These are phyloP conservation scores for Verticillium klebahnii DNA, from an alignment of 2,329 filamentous ascomycete genomes.

Conservation along the genomic window DNA sequence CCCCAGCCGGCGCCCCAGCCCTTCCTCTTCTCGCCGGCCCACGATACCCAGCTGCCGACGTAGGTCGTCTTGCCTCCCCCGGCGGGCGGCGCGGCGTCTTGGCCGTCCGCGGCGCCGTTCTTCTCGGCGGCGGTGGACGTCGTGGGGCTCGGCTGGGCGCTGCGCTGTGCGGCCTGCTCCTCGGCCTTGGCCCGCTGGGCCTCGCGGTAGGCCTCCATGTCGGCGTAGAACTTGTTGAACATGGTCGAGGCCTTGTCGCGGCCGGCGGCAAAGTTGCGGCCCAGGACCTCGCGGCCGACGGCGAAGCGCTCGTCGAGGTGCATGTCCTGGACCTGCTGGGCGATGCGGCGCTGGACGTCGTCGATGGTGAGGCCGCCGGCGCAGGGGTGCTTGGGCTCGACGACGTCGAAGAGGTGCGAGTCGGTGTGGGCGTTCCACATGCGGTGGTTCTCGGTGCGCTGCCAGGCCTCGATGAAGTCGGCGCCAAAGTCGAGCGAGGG, in stretches of 20 bases:
- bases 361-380: conserved; percentile 90
- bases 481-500: conserved; percentile 77
- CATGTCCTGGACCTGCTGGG: conserved; percentile 88
- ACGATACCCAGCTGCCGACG: conserved; percentile 64
- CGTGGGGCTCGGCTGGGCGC: conserved; percentile 13
- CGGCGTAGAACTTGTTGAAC: conserved; percentile 84
- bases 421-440: conserved; percentile 82
- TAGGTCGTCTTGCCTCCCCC: conserved; percentile 50
- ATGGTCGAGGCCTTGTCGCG: conserved; percentile 83
- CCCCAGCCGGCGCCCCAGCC: conserved; percentile 39
- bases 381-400: conserved; percentile 88
- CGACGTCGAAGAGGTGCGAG: conserved; percentile 87
- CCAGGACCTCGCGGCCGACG: conserved; percentile 76
- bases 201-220: conserved; percentile 66
- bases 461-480: conserved; percentile 87
- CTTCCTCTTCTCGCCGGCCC: conserved; percentile 73
- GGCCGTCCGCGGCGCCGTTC: conserved; percentile 35
- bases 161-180: conserved; percentile 25
- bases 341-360: conserved; percentile 84
- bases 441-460: conserved; percentile 81
- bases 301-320: conserved; percentile 89
- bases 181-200: conserved; percentile 37
- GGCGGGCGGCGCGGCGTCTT: conserved; percentile 32
- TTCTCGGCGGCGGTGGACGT: conserved; percentile 13
- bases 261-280: conserved; percentile 84